A percentile compares a stretch with the other conserved stretches of the same genome.
Conservation (phyloP, 2,329 filamentous ascomycete genomes). For the Botrytis medusae region DNA sequence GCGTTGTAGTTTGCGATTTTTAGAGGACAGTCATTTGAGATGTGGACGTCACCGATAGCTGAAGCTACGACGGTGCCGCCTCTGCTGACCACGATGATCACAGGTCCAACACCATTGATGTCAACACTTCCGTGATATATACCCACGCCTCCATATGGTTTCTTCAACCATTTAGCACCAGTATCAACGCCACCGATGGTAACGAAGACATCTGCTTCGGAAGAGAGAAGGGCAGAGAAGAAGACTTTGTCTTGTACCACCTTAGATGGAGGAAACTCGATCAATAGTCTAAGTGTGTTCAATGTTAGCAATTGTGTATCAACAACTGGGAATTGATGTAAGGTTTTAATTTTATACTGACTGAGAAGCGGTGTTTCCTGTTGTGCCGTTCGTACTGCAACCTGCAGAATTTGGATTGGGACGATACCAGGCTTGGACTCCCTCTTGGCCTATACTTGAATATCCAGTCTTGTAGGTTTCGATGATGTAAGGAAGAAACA, state of each 20-base stretch:
- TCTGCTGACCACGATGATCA: background rate
- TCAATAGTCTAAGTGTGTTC: background rate
- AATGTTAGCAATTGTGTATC: background rate
- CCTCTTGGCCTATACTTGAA: background rate
- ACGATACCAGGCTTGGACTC: constrained; percentile 8
- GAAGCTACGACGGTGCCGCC: background rate
- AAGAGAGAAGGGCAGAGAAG: constrained; percentile 1
- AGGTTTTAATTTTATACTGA: background rate
- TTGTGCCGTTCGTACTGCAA: background rate
- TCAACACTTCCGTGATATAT: constrained; percentile 12
- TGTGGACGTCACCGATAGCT: background rate
- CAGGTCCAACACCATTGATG: background rate
- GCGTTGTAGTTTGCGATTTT: constrained; percentile 5
- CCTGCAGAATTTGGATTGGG: constrained; percentile 1
- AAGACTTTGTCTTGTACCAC: constrained; percentile 8
- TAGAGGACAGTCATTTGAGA: background rate
- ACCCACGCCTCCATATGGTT: background rate
- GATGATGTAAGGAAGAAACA: constrained; percentile 7
- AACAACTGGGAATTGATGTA: background rate
- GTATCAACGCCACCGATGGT: background rate
- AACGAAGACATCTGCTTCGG: constrained; percentile 1
- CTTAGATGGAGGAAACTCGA: background rate
- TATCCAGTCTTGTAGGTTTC: constrained; percentile 8
- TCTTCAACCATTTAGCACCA: background rate
- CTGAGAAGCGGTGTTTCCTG: constrained; percentile 7